Conservation (phyloP, 148 eudicot species). For the Camellia sinensis region DNA sequence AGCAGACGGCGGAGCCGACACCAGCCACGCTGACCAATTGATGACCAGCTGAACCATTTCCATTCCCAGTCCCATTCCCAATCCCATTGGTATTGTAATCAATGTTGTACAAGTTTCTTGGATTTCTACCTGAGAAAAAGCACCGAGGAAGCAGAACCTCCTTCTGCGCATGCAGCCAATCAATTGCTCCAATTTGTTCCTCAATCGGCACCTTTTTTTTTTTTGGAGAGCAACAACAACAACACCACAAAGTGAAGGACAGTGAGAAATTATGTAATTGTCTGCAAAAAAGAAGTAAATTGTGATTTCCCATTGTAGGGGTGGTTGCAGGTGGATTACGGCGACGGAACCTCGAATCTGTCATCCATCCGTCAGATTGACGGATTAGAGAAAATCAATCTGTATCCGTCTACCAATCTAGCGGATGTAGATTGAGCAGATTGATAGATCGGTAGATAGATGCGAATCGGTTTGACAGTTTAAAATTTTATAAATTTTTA, state of each 20-base stretch:
- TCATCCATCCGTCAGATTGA: no score
- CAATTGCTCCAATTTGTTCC: constrained; percentile 63
- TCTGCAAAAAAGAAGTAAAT: background rate
- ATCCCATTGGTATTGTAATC: constrained; percentile 7
- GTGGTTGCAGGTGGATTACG: no score
- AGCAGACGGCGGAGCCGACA: constrained; percentile 79
- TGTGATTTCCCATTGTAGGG: no score
- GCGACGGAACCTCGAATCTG: no score
- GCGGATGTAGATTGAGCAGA: no score
- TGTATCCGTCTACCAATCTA: no score
- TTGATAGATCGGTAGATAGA: no score
- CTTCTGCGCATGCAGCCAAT: constrained; percentile 71
- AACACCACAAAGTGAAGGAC: background rate
- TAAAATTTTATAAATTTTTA: no score
- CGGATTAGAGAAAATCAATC: no score
- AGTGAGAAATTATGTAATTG: background rate
- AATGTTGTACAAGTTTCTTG: constrained; percentile 14
- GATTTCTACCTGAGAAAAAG: constrained; percentile 77
- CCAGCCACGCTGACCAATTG: constrained; percentile 77
- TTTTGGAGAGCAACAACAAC: no score
- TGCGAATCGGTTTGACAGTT: no score
- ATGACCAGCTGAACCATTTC: constrained; percentile 6
- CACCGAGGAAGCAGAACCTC: constrained; percentile 58
- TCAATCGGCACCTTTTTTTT: constrained; percentile 64
- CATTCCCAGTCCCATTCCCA: background rate